Percentiles rank a stretch among this genome's conserved stretches.
phyloP scores from a whole-genome alignment of 441 rosid species.

The Erysimum cheiri region DNA sequence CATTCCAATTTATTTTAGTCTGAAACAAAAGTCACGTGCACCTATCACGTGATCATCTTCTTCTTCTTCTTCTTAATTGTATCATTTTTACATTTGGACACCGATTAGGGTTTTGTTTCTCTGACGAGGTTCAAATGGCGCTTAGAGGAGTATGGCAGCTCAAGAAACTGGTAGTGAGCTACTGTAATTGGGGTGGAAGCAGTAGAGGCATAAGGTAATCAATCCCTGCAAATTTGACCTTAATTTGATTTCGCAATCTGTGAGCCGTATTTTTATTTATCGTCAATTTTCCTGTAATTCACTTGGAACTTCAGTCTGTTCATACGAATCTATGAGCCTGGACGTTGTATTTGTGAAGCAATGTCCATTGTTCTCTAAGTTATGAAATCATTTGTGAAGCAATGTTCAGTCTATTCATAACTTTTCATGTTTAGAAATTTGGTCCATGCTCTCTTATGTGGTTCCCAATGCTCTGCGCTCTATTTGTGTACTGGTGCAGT shows the following conservation, averaged over 20 bases:
- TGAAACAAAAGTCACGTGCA: conserved; percentile 30
- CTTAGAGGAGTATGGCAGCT: conserved; percentile 90
- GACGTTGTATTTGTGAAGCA: background rate
- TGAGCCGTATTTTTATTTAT: background rate
- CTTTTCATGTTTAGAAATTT: background rate
- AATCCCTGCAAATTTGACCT: background rate
- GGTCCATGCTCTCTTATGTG: background rate
- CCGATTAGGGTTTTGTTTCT: conserved; percentile 34
- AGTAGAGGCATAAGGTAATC: conserved; percentile 85
- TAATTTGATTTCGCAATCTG: background rate
- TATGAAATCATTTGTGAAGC: background rate
- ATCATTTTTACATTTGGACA: background rate
- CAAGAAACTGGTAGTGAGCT: conserved; percentile 77
- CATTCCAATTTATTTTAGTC: background rate
- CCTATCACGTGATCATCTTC: conserved; percentile 38
- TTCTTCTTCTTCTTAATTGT: background rate
- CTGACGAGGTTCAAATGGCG: conserved; percentile 57
- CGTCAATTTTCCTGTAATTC: background rate
- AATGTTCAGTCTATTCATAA: background rate
- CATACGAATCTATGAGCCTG: background rate
- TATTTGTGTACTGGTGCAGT: conserved; percentile 2
- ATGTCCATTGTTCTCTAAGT: no score
- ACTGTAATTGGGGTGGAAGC: conserved; percentile 92
- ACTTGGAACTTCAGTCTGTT: background rate
- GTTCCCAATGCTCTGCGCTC: background rate